These are phyloP conservation scores for Phlebiopsis flavidoalba DNA, from an alignment of 768 basidiomycete genomes.

Conservation along the genomic window DNA sequence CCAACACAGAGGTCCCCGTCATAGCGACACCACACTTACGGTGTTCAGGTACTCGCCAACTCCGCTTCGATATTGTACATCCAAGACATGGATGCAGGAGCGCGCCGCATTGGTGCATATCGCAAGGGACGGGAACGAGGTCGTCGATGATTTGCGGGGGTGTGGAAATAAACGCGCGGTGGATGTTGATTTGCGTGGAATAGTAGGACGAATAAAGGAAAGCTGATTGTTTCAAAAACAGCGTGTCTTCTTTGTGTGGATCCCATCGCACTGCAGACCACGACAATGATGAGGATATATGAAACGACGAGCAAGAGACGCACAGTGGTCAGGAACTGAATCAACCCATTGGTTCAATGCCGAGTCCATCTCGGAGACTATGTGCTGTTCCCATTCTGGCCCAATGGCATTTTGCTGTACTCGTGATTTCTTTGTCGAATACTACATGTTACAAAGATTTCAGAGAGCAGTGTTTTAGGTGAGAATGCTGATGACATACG, in stretches of 20 bases:
- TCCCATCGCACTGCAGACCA: slow-evolving; percentile 21
- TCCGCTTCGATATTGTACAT: slow-evolving; percentile 33
- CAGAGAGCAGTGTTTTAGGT: background rate
- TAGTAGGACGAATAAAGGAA: slow-evolving; percentile 39
- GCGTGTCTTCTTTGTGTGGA: slow-evolving; percentile 15
- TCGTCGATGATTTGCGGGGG: slow-evolving; percentile 41
- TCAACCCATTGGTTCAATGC: slow-evolving; percentile 60
- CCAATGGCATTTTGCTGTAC: slow-evolving; percentile 29
- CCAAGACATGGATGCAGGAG: slow-evolving; percentile 67
- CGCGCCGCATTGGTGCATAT: slow-evolving; percentile 86
- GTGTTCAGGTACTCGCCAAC: slow-evolving; percentile 6
- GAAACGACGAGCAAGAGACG: background rate
- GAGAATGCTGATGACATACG: background rate
- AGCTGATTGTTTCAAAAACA: slow-evolving; percentile 32
- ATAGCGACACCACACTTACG: background rate
- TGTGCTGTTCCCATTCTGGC: slow-evolving; percentile 39
- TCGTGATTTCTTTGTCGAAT: slow-evolving; percentile 42
- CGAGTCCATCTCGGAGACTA: slow-evolving; percentile 59
- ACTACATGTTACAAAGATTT: slow-evolving; percentile 22
- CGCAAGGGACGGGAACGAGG: slow-evolving; percentile 60
- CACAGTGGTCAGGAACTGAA: slow-evolving; percentile 51
- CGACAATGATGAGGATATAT: background rate
- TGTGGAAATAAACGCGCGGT: slow-evolving; percentile 74
- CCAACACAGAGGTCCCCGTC: background rate
- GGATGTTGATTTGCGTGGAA: slow-evolving; percentile 59